Evolutionary conservation across 768 basidiomycete genomes (phyloP).

Genomic region (Podaxis sp.): DNA sequence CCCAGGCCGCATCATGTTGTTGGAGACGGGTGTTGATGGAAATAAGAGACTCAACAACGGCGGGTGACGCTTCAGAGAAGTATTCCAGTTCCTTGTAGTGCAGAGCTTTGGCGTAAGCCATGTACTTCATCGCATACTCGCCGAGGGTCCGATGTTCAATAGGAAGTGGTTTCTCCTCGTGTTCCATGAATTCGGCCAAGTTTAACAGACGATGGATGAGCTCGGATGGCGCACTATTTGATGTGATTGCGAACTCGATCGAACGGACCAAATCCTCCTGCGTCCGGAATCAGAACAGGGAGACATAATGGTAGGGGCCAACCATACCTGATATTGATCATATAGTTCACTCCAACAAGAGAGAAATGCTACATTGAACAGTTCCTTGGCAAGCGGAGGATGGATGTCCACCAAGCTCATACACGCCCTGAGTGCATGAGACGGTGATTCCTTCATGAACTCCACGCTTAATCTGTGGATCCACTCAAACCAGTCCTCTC

Average conservation of each 20-base stretch:
- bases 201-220: conserved; percentile 88
- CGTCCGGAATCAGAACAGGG: background rate
- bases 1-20: conserved; percentile 98
- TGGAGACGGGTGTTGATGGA: conserved; percentile 95
- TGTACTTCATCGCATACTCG: conserved; percentile 88
- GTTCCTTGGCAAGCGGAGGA: conserved; percentile 84
- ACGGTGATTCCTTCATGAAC: conserved; percentile 97
- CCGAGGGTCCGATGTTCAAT: conserved; percentile 93
- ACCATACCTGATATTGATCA: conserved; percentile 87
- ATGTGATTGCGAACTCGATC: conserved; percentile 81
- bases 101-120: conserved; percentile 94
- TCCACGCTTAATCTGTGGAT: conserved; percentile 89
- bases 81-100: conserved; percentile 99
- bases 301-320: background rate
- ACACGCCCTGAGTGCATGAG: conserved; percentile 95
- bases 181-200: conserved; percentile 98
- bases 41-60: conserved; percentile 91
- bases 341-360: conserved; percentile 97
- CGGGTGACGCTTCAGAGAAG: conserved; percentile 85
- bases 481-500: conserved; percentile 95
- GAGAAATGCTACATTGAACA: conserved; percentile 97
- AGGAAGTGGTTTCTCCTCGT: conserved; percentile 92
- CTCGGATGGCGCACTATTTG: conserved; percentile 74
- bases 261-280: conserved; percentile 94
- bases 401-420: conserved; percentile 92